These are phyloP conservation scores for Penicillium sp. DNA, from an alignment of 2,329 filamentous ascomycete genomes.

Conservation along the genomic window DNA sequence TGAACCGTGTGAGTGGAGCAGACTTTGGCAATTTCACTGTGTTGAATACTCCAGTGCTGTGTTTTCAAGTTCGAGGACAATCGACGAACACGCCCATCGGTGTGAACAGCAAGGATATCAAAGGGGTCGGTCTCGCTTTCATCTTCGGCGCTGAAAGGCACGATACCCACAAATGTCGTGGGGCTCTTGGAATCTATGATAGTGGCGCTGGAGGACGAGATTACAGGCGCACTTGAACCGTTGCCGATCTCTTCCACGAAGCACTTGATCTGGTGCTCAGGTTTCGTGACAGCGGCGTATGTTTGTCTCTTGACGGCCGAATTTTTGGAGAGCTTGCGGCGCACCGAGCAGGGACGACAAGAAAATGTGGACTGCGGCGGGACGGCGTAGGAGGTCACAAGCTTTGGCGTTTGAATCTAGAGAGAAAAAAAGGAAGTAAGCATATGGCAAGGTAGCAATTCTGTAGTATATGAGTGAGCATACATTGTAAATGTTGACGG, in stretches of 20 bases:
- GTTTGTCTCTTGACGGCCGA: slow-evolving; percentile 59
- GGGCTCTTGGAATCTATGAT: slow-evolving; percentile 47
- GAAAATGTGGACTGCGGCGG: slow-evolving; percentile 65
- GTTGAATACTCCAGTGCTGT: slow-evolving; percentile 48
- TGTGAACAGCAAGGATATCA: slow-evolving; percentile 51
- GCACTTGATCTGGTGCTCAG: slow-evolving; percentile 59
- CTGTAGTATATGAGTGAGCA: slow-evolving; percentile 7
- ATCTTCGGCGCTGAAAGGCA: slow-evolving; percentile 37
- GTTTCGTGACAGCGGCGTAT: slow-evolving; percentile 58
- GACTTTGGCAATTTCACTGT: slow-evolving; percentile 41
- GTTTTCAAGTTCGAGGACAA: slow-evolving; percentile 49
- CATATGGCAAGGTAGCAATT: background rate
- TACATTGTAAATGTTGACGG: slow-evolving; percentile 68
- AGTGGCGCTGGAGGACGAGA: slow-evolving; percentile 48
- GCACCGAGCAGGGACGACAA: slow-evolving; percentile 64
- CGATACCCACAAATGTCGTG: slow-evolving; percentile 46
- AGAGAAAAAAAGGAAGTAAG: background rate
- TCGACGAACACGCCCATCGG: slow-evolving; percentile 51
- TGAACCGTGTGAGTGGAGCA: slow-evolving; percentile 40
- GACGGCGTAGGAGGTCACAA: slow-evolving; percentile 66
- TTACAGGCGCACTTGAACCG: slow-evolving; percentile 41
- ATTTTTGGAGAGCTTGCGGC: slow-evolving; percentile 55
- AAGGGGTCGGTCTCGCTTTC: slow-evolving; percentile 41
- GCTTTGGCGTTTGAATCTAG: slow-evolving; percentile 65
- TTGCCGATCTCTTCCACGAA: slow-evolving; percentile 58